Base-by-base conservation (phyloP, 163 green algal species). In the Smithsoniella earleae region DNA sequence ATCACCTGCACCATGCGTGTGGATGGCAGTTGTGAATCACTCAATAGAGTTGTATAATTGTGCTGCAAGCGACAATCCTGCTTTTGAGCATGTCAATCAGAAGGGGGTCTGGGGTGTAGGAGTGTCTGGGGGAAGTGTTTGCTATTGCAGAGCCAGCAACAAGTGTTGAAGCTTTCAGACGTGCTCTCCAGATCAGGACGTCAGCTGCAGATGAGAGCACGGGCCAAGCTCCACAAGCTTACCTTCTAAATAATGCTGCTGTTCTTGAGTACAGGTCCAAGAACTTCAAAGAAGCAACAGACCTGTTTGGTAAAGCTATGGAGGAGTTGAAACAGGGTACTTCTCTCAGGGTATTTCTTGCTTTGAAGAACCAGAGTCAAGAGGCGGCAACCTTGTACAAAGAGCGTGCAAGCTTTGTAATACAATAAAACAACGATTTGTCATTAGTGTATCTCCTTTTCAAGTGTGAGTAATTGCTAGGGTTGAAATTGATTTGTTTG, bases 161-260 rank as follows among this genome's bases (percentile, higher is more conserved):
- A 89, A 45, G 16, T 34, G 77, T 93, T 64, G 75, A 75, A 1
- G 86, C 88, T 0, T 94, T 90, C 79, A 73, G 84, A 36, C 82
- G 80, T 22, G 84, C 82, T 2, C 80, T 95, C 18, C 69, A 80
- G 16, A 55, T 92, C 66, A 77, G 87, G 62, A 66, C 55, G 2
- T 66, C 75, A 22, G 74, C 73, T 13, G 44, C 66, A 8, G 52
- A 73, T 27, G 54, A 34, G 40, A 25, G 44, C 16, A 40, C 38
- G 46, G 27, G 38, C 16, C 28, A 74, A 36, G n/a, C 33, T 30
- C 73, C 90, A 2, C 85, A 89, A 40, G 74, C 84, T 2, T 78
- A 84, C 63, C 82, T 97, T 69, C 84, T 96, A 30, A 97, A 97
- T 82, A 96, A 97, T 77, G 83, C 89, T 2, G 91, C 87, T 2